A percentile compares a stretch with the other conserved stretches of the same genome.
phyloP scores from a whole-genome alignment of 495 filamentous ascomycete species.

The Penicillium cataractarum region DNA sequence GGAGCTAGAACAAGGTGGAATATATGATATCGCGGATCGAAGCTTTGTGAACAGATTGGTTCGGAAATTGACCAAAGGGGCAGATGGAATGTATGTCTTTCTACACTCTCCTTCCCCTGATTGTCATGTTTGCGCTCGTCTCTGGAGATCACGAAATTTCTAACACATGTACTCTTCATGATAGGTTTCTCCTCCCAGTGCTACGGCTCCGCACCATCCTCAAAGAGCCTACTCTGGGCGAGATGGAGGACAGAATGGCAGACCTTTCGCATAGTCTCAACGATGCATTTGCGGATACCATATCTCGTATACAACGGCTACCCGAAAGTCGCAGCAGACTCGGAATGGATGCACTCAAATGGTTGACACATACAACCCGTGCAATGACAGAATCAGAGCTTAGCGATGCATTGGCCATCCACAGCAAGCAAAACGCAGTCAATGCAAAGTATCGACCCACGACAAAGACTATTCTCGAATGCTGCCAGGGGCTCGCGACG shows the following conservation, averaged over 20 bases:
- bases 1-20: not conserved
- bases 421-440: not conserved
- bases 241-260: conserved; percentile 2
- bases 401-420: conserved; percentile 1
- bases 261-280: not conserved
- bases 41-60: not conserved
- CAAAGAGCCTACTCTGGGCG: not conserved
- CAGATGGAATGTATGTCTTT: conserved; percentile 2
- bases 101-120: not conserved
- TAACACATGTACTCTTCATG: not conserved
- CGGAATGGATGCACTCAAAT: not conserved
- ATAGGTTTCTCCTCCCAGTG: conserved; percentile 4
- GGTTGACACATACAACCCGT: not conserved
- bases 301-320: not conserved
- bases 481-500: not conserved
- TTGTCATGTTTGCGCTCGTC: not conserved
- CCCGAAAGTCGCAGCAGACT: not conserved
- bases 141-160: not conserved
- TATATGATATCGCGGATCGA: not conserved
- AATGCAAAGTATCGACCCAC: conserved; percentile 1
- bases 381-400: not conserved
- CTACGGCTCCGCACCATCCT: not conserved
- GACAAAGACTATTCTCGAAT: conserved; percentile 2
- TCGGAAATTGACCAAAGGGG: not conserved
- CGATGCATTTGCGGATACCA: conserved; percentile 3